These are phyloP conservation scores for Eimeria tenella DNA, from an alignment of 169 alveolate genomes.

Conservation along the genomic window DNA sequence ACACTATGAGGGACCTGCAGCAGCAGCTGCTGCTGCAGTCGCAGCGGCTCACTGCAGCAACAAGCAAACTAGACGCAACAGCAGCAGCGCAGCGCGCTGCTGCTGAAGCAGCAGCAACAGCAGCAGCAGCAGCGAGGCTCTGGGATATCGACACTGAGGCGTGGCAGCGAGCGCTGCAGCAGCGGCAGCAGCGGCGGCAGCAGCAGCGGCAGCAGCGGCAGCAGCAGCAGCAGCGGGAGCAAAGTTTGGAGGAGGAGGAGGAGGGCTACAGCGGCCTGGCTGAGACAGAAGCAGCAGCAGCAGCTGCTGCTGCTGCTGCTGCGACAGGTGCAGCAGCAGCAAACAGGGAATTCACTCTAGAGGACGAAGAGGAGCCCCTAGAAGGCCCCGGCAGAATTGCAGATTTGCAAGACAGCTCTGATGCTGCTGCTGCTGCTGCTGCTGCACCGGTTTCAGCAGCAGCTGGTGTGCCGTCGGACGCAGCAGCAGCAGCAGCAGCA, in stretches of 20 bases:
- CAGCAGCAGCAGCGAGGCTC: slow-evolving; percentile 18
- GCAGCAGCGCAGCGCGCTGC: slow-evolving; percentile 12
- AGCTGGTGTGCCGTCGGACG: not conserved
- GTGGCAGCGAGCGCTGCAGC: not conserved
- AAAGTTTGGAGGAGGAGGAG: not conserved
- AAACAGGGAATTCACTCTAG: not conserved
- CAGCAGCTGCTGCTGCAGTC: slow-evolving; percentile 2
- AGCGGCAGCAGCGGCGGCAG: not conserved
- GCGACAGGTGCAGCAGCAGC: not conserved
- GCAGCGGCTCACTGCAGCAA: not conserved
- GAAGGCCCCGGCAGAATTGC: no score
- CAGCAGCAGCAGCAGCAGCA: slow-evolving; percentile 22
- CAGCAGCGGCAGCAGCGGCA: not conserved
- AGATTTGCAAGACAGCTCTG: no score
- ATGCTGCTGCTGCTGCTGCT: not conserved
- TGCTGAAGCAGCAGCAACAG: slow-evolving; percentile 15
- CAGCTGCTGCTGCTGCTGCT: not conserved
- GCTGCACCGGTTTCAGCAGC: not conserved
- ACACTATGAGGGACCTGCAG: not conserved
- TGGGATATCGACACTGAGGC: not conserved
- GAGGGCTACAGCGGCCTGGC: not conserved
- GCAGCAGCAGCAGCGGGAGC: not conserved
- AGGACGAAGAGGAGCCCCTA: no score
- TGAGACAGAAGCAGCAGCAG: not conserved
- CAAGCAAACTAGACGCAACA: not conserved